Evolutionary conservation across 768 basidiomycete genomes (phyloP), one percentile per base, ranked within the genome.

Genomic region (Kwoniella sp.): DNA sequence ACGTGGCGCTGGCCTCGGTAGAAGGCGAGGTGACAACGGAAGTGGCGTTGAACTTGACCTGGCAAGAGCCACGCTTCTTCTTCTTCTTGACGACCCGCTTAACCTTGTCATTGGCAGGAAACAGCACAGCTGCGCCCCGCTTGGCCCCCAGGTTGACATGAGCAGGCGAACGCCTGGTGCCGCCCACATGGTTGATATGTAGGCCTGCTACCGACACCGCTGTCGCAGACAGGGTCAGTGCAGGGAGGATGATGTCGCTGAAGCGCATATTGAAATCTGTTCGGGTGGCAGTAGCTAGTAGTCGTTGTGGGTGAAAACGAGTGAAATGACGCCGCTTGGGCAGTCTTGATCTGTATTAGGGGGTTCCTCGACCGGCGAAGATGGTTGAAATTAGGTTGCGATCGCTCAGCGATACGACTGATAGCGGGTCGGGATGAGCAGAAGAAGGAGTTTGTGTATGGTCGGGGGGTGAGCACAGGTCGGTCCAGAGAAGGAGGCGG

Each of bases 51-150:
- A 33, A 40, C 17, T 37, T 41, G 15, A 61, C 62, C 28, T 62
- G 60, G 57, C 68, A 70, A 9, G 46, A 46, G 19, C 20, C 44
- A n/a, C 49, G 46, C 56, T 67, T 69, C 60, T 67, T 68, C 62
- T 69, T 70, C n/a, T n/a, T n/a, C 51, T 55, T 59, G 41, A 71
- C 69, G 46, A 64, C 50, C 37, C 69, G 41, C 53, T 71, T 71
- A 1, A 47, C 56, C 44, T 63, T 63, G 29, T 51, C 57, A 32
- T 52, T 43, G 26, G 34, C 32, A 17, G 41, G 11, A 39, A 14
- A 11, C 14, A 29, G 40, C 6, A 38, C 46, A n/a, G 14, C n/a
- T 8, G 11, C 38, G 28, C 32, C 52, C 32, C 53, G 43, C 36
- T 50, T 58, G 25, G 29, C 45, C 25, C 45, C 50, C n/a, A 28